A percentile compares a stretch with the other conserved stretches of the same genome.
phyloP scores from a whole-genome alignment of 257 asterid genomes.

The Primulina huaijiensis region DNA sequence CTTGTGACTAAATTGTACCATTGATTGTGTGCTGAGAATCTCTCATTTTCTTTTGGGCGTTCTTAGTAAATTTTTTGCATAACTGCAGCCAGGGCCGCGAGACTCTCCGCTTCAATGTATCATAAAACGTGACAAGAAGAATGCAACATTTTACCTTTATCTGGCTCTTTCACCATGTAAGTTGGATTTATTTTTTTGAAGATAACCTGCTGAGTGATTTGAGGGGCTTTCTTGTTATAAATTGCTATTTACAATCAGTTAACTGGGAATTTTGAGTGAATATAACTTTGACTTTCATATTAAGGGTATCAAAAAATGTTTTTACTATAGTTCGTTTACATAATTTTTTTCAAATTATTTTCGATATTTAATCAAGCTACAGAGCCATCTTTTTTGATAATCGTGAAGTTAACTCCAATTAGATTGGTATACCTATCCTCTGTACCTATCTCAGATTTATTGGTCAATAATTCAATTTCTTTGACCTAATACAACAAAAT shows the following conservation, averaged over 20 bases:
- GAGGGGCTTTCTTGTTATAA: constrained; percentile 5
- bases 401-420: constrained; percentile 15
- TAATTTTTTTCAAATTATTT: not conserved
- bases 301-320: constrained; percentile 1
- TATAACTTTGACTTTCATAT: constrained; percentile 6
- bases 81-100: constrained; percentile 85
- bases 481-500: not conserved
- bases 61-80: constrained; percentile 2
- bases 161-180: constrained; percentile 82
- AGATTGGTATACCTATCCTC: constrained; percentile 9
- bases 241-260: constrained; percentile 12
- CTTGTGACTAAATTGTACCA: not conserved
- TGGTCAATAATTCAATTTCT: constrained; percentile 5
- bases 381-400: constrained; percentile 4
- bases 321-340: not conserved
- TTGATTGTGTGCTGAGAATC: constrained; percentile 12
- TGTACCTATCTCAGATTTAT: constrained; percentile 20
- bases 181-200: constrained; percentile 28
- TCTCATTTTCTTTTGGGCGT: constrained; percentile 1
- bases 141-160: constrained; percentile 63
- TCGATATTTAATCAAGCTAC: constrained; percentile 12
- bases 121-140: constrained; percentile 94
- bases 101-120: constrained; percentile 77
- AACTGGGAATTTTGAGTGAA: constrained; percentile 11
- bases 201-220: constrained; percentile 16